Evolutionary conservation across 176 grass and related monocot genomes (phyloP), one percentile per base, ranked within the genome.

Genomic region (Elymus sibiricus): DNA sequence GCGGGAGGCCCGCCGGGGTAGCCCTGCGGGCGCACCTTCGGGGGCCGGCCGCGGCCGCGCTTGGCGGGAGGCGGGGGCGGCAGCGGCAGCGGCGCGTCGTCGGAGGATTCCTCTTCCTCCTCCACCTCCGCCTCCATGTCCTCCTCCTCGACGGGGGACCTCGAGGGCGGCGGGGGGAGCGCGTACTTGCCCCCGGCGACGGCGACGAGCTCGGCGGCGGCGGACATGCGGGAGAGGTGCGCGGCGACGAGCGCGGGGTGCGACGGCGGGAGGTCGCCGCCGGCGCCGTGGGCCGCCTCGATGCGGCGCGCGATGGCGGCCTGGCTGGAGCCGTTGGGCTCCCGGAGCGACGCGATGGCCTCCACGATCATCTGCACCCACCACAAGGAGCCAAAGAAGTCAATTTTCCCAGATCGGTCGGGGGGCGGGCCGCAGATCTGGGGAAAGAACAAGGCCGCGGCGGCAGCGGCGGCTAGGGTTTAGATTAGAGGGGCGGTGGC

Each of bases 31-130:
- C 86, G 88, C 46, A 46, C 81, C 78, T 95, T 95, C 12, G 89
- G 94, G 7, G 93, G 94, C 12, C 94, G 85, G 6, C 94, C 94
- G 39, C 94, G 93, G 6, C 91, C 91, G 62, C 91, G 85, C 88
- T 93, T 92, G 5, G 74, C 64, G 24, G 79, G 35, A 22, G 11
- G 72, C 25, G 43, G 71, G 0, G 79, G 63, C 0, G 55, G 81
- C n/a, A 29, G 79, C 40, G 17, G 19, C 11, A 24, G 69, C 24
- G 38, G 69, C 28, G 37, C 51, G 47, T 47, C 81, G 35, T 70
- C 70, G 8, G 73, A 69, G 4, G 82, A 87, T n/a, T 84, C 80
- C 11, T 70, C 77, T 24, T 80, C 79, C 3, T 17, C 42, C 13
- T 74, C 70, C 6, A 0, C 7, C 1, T 29, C 43, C 7, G 27